phyloP scores from a whole-genome alignment of 331 rosid species.

The Ulmus americana region DNA sequence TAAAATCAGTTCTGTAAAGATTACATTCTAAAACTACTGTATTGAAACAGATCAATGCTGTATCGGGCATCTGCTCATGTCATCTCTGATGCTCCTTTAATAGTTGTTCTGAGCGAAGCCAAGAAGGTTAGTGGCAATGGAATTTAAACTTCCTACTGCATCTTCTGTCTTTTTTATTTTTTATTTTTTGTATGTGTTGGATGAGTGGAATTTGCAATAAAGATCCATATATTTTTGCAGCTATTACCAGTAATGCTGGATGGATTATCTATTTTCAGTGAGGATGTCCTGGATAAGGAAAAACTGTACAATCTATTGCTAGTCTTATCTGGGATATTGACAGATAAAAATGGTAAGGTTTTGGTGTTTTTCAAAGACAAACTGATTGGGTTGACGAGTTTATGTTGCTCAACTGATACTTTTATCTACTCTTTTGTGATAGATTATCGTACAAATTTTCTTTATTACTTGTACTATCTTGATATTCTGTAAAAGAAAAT shows the following conservation, averaged over 20 bases:
- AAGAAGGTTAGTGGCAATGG: constrained; percentile 56
- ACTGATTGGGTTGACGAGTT: not conserved
- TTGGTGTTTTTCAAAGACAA: not conserved
- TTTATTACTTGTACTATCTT: not conserved
- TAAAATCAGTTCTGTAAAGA: constrained; percentile 2
- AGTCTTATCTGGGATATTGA: constrained; percentile 81
- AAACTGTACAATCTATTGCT: constrained; percentile 66
- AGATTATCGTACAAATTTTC: not conserved
- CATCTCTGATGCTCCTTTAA: constrained; percentile 62
- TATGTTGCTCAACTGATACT: not conserved
- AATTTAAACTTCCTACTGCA: not conserved
- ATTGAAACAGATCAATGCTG: constrained; percentile 56
- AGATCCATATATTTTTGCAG: constrained; percentile 49
- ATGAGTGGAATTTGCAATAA: constrained; percentile 3
- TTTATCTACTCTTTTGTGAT: not conserved
- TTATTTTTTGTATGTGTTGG: not conserved
- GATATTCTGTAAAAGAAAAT: not conserved
- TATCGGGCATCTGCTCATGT: constrained; percentile 63
- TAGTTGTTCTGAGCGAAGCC: constrained; percentile 64
- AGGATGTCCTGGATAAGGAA: constrained; percentile 60
- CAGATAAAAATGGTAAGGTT: constrained; percentile 63
- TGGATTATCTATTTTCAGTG: constrained; percentile 55
- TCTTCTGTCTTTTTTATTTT: not conserved
- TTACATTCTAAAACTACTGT: constrained; percentile 25
- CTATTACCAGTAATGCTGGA: constrained; percentile 68